Evolutionary conservation across 371 early-diverging fungal species (phyloP).

Genomic region (Mucor racemosus): DNA sequence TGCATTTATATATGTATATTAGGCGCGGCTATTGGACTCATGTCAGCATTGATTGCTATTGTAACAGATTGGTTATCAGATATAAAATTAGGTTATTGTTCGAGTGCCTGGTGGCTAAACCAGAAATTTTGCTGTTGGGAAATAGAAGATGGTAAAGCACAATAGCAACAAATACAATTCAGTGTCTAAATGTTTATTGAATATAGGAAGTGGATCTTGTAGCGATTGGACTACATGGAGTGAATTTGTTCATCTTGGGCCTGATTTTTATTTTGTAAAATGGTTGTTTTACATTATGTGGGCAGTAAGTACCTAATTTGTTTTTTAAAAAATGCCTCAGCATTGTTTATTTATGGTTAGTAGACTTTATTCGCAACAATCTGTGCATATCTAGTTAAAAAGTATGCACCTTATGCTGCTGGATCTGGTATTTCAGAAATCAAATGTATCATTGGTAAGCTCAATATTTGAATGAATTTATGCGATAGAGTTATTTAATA

Average conservation of each 20-base stretch:
- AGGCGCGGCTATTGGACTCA: constrained; percentile 83
- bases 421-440: constrained; percentile 97
- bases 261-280: constrained; percentile 52
- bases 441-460: constrained; percentile 87
- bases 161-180: neutral
- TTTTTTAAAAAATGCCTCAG: neutral
- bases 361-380: constrained; percentile 66
- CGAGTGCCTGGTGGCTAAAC: constrained; percentile 90
- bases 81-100: constrained; percentile 87
- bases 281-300: constrained; percentile 64
- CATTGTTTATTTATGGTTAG: neutral
- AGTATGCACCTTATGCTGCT: constrained; percentile 87
- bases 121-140: constrained; percentile 97
- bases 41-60: constrained; percentile 89
- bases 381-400: constrained; percentile 67
- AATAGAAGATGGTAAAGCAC: constrained; percentile 58
- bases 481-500: neutral
- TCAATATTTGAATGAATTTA: neutral
- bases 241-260: constrained; percentile 45
- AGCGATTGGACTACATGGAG: constrained; percentile 64
- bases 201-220: constrained; percentile 34
- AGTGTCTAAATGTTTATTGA: neutral
- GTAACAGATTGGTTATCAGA: constrained; percentile 87
- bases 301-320: constrained; percentile 52
- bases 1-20: neutral